Conservation (phyloP, 1,139 yeast species). For the Waltiozyma solani region DNA sequence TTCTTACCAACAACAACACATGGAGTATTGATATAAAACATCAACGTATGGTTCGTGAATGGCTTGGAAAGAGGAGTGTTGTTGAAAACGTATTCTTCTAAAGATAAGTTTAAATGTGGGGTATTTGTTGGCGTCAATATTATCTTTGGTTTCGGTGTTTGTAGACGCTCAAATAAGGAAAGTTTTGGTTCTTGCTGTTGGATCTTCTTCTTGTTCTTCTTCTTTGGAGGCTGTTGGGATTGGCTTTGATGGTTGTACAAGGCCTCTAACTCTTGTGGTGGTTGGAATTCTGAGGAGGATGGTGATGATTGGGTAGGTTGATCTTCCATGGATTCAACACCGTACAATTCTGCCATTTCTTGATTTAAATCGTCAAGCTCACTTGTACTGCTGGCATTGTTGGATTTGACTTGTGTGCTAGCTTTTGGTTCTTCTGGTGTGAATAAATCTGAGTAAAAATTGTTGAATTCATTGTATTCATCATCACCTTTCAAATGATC, state of each 20-base stretch:
- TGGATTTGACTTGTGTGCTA: neutral
- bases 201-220: neutral
- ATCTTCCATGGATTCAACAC: constrained; percentile 5
- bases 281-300: neutral
- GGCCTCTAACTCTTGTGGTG: constrained; percentile 1
- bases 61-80: constrained; percentile 36
- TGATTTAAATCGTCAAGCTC: constrained; percentile 17
- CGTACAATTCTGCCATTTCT: constrained; percentile 18
- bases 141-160: constrained; percentile 10
- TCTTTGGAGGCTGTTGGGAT: constrained; percentile 7
- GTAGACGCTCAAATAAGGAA: constrained; percentile 9
- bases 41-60: constrained; percentile 37
- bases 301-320: constrained; percentile 2
- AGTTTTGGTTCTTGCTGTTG: neutral
- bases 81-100: constrained; percentile 71
- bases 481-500: constrained; percentile 11
- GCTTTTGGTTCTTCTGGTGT: constrained; percentile 2
- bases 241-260: constrained; percentile 2
- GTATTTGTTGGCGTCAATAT: constrained; percentile 33
- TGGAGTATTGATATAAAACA: constrained; percentile 69
- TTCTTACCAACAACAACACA: constrained; percentile 95
- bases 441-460: constrained; percentile 17
- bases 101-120: constrained; percentile 73
- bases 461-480: constrained; percentile 13
- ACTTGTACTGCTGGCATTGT: neutral